Percentiles rank a stretch among this genome's conserved stretches.
These are phyloP conservation scores for Gossypium australe DNA, from an alignment of 345 rosid species.

Conservation along the genomic window DNA sequence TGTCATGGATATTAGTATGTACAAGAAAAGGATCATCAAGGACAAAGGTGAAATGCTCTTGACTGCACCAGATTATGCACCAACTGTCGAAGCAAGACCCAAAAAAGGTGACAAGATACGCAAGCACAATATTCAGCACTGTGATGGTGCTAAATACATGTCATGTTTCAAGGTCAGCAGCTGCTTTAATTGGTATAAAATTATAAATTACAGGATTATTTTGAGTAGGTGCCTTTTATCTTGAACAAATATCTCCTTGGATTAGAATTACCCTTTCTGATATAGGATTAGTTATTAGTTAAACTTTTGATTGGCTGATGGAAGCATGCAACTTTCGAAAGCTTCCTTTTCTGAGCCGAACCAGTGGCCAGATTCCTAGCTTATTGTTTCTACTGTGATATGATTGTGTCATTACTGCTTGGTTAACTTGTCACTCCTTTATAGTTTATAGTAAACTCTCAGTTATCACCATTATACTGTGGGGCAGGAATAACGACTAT, in stretches of 20 bases:
- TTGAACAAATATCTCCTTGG: slow-evolving; percentile 5
- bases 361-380: background rate
- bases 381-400: background rate
- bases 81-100: slow-evolving; percentile 25
- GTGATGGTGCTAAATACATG: slow-evolving; percentile 88
- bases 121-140: slow-evolving; percentile 43
- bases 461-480: background rate
- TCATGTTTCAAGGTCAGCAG: slow-evolving; percentile 76
- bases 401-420: background rate
- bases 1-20: slow-evolving; percentile 40
- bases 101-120: slow-evolving; percentile 46
- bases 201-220: slow-evolving; percentile 6
- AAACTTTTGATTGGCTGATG: background rate
- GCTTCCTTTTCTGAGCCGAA: background rate
- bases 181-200: slow-evolving; percentile 18
- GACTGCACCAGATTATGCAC: slow-evolving; percentile 34
- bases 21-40: slow-evolving; percentile 32
- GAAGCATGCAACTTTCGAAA: background rate
- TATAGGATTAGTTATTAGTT: background rate
- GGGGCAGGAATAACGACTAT: background rate
- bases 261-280: background rate
- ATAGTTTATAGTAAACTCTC: background rate
- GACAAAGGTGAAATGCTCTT: slow-evolving; percentile 29
- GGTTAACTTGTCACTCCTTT: background rate
- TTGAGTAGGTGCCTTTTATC: background rate